phyloP scores from a whole-genome alignment of 768 basidiomycete species.

The Lentinus brumalis region DNA sequence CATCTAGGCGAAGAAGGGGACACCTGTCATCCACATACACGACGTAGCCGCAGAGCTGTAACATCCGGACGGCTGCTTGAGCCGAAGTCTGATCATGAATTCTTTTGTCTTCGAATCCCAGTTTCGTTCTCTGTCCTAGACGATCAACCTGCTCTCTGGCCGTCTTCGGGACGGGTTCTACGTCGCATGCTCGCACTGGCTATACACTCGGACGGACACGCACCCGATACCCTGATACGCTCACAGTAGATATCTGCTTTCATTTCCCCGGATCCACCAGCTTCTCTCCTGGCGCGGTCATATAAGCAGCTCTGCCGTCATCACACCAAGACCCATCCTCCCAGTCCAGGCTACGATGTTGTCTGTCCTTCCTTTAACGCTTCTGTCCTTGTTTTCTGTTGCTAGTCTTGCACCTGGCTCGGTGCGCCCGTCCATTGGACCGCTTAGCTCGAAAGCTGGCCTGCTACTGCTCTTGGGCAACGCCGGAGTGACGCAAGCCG shows the following conservation, averaged over 20 bases:
- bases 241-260: slow-evolving; percentile 1
- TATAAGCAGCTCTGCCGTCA: slow-evolving; percentile 14
- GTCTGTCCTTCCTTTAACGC: slow-evolving; percentile 20
- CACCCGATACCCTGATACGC: slow-evolving; percentile 4
- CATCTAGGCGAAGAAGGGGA: slow-evolving; percentile 1
- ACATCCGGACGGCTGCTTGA: not conserved
- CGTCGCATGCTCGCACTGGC: slow-evolving; percentile 8
- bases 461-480: slow-evolving; percentile 2
- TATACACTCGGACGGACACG: slow-evolving; percentile 1
- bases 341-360: slow-evolving; percentile 19
- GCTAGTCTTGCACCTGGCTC: not conserved
- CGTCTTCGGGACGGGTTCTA: not conserved
- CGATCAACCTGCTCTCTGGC: not conserved
- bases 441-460: not conserved
- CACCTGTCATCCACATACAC: slow-evolving; percentile 1
- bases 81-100: not conserved
- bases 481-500: not conserved
- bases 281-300: slow-evolving; percentile 9
- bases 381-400: slow-evolving; percentile 19
- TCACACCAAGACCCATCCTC: not conserved
- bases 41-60: not conserved
- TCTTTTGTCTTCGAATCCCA: too few relatives aligned
- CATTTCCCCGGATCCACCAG: slow-evolving; percentile 11
- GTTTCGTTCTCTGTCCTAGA: not conserved
- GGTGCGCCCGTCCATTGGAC: not conserved